A percentile compares a stretch with the other conserved stretches of the same genome.
These are phyloP conservation scores for Cutaneotrichosporon cavernicola DNA, from an alignment of 1,284 basidiomycete genomes.

Conservation along the genomic window DNA sequence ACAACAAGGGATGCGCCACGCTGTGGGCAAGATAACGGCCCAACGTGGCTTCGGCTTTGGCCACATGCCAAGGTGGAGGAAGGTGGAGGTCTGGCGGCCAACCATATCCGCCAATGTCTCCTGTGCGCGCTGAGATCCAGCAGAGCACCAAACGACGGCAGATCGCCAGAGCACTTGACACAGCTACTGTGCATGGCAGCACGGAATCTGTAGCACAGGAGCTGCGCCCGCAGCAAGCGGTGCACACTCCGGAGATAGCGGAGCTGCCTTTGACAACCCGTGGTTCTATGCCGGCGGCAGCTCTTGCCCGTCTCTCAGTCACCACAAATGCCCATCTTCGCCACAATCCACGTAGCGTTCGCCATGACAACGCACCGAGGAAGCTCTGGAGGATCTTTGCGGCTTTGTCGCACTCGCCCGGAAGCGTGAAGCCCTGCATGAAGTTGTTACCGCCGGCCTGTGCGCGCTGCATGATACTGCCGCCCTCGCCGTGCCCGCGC, in stretches of 20 bases:
- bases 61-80: not conserved
- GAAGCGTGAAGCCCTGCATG: conserved; percentile 77
- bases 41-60: not conserved
- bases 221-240: not conserved
- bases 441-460: conserved; percentile 57
- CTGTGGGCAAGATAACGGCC: too few species aligned
- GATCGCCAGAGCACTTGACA: not conserved
- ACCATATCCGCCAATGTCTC: not conserved
- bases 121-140: not conserved
- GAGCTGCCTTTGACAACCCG: not conserved
- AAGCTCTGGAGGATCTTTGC: conserved; percentile 87
- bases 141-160: not conserved
- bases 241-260: not conserved
- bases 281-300: not conserved
- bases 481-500: not conserved
- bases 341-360: not conserved
- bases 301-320: not conserved
- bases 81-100: not conserved
- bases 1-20: too few species aligned
- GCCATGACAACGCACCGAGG: conserved; percentile 63
- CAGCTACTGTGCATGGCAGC: too few species aligned
- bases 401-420: conserved; percentile 85
- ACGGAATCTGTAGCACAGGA: not conserved
- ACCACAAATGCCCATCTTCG: not conserved
- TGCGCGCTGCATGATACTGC: conserved; percentile 22